phyloP scores from a whole-genome alignment of 2,329 filamentous ascomycete species.

The Metarhizium robertsii region DNA sequence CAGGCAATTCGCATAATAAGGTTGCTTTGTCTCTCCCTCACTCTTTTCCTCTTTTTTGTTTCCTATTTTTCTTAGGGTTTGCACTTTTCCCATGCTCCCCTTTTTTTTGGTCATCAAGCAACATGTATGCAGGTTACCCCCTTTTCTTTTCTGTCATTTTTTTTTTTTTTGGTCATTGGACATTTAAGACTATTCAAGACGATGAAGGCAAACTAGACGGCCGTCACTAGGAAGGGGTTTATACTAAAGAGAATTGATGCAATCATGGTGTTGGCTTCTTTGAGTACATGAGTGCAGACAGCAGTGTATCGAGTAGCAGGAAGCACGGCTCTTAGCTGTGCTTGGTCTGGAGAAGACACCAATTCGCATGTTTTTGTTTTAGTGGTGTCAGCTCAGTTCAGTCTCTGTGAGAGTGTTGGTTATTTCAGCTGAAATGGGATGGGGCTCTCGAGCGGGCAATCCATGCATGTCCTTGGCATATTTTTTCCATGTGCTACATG shows the following conservation, averaged over 20 bases:
- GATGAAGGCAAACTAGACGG: not conserved
- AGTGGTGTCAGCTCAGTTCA: too few relatives aligned
- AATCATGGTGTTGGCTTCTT: not conserved
- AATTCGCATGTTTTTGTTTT: too few relatives aligned
- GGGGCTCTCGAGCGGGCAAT: too few relatives aligned
- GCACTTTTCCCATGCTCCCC: not conserved
- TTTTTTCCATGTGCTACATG: too few relatives aligned
- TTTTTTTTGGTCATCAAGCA: not conserved
- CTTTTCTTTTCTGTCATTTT: not conserved
- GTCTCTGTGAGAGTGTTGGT: too few relatives aligned
- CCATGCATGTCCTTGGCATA: too few relatives aligned
- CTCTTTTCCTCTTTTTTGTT: not conserved
- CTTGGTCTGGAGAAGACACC: too few relatives aligned
- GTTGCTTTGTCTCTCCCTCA: not conserved
- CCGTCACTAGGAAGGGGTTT: not conserved
- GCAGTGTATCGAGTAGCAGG: too few relatives aligned
- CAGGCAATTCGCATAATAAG: not conserved
- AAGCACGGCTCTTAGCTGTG: too few relatives aligned
- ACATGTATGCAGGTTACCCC: not conserved
- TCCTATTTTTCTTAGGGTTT: not conserved
- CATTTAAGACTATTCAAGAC: not conserved
- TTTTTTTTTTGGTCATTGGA: not conserved
- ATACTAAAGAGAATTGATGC: not conserved
- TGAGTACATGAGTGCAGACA: too few relatives aligned
- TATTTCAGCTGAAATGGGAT: too few relatives aligned